phyloP scores from a whole-genome alignment of 2,329 filamentous ascomycete genomes.

The Xylariaceae sp. region DNA sequence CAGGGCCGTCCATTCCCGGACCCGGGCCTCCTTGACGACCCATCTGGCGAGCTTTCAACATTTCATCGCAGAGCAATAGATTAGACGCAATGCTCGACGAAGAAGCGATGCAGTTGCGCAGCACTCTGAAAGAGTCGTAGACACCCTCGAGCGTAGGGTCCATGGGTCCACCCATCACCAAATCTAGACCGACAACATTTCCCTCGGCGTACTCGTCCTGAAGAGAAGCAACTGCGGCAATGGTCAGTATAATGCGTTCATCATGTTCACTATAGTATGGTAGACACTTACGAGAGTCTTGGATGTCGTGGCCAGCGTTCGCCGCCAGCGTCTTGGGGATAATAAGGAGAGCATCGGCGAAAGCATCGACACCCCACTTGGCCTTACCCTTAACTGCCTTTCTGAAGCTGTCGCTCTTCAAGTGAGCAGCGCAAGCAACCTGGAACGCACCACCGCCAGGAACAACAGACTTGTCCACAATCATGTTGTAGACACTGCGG shows the following conservation, averaged over 20 bases:
- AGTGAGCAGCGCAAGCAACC: conserved; percentile 80
- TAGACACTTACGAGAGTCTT: conserved; percentile 75
- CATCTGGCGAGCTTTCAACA: conserved; percentile 98
- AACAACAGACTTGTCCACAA: conserved; percentile 94
- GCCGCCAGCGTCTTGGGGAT: conserved; percentile 97
- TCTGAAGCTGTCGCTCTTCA: conserved; percentile 79
- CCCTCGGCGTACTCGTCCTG: conserved; percentile 84
- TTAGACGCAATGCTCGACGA: conserved; percentile 95
- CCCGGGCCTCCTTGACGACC: conserved; percentile 58
- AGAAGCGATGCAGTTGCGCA: conserved; percentile 89
- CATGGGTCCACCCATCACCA: conserved; percentile 87
- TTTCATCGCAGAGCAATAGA: conserved; percentile 88
- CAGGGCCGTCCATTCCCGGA: conserved; percentile 54
- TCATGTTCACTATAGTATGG: background rate
- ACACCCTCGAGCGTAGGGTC: conserved; percentile 89
- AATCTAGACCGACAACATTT: conserved; percentile 78
- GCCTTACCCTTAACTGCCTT: conserved; percentile 97
- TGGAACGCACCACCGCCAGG: conserved; percentile 95
- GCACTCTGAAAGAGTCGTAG: conserved; percentile 91
- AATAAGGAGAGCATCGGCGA: conserved; percentile 87
- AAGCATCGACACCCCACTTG: conserved; percentile 91
- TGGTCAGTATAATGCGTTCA: conserved; percentile 8
- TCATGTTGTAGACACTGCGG: conserved; percentile 97
- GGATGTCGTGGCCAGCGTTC: conserved; percentile 93
- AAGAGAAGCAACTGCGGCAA: conserved; percentile 64